phyloP scores from a whole-genome alignment of 805 yeast species.

The Saccharomycopsis capsularis region DNA sequence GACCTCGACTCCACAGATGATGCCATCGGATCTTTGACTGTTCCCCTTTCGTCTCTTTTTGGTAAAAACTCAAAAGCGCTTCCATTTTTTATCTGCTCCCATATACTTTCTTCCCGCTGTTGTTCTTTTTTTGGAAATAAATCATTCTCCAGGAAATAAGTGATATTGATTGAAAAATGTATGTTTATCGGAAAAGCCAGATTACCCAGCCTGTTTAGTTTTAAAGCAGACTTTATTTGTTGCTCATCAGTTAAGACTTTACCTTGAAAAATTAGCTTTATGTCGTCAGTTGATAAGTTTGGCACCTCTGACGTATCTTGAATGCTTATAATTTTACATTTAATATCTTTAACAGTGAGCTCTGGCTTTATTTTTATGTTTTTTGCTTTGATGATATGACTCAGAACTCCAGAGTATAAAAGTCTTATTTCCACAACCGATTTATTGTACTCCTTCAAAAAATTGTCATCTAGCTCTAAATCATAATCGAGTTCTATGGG shows the following conservation, averaged over 20 bases:
- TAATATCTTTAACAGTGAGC: slow-evolving; percentile 22
- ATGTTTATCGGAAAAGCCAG: slow-evolving; percentile 1
- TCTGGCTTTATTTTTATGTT: not conserved
- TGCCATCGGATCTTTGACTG: too few species aligned
- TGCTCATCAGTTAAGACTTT: slow-evolving; percentile 23
- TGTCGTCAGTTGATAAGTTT: slow-evolving; percentile 21
- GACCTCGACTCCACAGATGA: too few species aligned
- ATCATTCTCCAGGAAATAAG: not conserved
- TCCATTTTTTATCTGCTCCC: slow-evolving; percentile 27
- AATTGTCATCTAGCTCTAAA: not conserved
- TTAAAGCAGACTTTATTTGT: slow-evolving; percentile 21
- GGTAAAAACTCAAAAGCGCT: slow-evolving; percentile 28
- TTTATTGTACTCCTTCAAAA: not conserved
- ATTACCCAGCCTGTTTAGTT: not conserved
- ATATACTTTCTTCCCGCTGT: slow-evolving; percentile 23
- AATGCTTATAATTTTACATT: slow-evolving; percentile 26
- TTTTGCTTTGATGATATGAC: not conserved
- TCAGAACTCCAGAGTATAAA: not conserved
- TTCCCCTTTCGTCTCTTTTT: slow-evolving; percentile 17
- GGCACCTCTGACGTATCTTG: slow-evolving; percentile 22
- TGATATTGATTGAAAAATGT: not conserved
- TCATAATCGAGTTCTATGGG: not conserved
- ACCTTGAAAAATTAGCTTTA: slow-evolving; percentile 27
- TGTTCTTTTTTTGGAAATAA: not conserved
- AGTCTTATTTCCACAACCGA: not conserved